Percentiles rank a stretch among this genome's conserved stretches.
phyloP scores from a whole-genome alignment of 2,329 filamentous ascomycete genomes.

The Ambrosiella xylebori region DNA sequence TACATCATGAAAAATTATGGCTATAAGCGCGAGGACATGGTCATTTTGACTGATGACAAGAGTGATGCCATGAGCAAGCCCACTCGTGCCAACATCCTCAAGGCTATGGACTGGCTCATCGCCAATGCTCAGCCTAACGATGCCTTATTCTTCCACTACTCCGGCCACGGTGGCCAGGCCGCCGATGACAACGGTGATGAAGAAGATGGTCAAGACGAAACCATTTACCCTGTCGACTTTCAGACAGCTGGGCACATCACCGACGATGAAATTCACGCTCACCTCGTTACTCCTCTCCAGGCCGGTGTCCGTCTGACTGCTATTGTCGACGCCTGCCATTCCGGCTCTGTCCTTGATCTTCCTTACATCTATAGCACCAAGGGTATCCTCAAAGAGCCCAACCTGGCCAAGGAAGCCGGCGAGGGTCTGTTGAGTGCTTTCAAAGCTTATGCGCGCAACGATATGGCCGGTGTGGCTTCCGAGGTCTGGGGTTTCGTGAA shows the following conservation, averaged over 20 bases:
- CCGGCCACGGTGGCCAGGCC: constrained; percentile 60
- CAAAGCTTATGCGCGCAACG: constrained; percentile 64
- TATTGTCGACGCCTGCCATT: constrained; percentile 71
- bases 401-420: constrained; percentile 63
- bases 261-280: constrained; percentile 62
- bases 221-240: constrained; percentile 65
- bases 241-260: constrained; percentile 53
- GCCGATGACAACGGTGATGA: constrained; percentile 59
- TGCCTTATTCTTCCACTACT: constrained; percentile 62
- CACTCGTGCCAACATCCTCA: constrained; percentile 58
- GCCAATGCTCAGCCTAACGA: constrained; percentile 56
- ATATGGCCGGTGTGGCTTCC: constrained; percentile 64
- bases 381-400: constrained; percentile 65
- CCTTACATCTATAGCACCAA: constrained; percentile 70
- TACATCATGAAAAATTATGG: constrained; percentile 52
- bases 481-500: constrained; percentile 76
- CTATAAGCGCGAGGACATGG: constrained; percentile 67
- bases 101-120: constrained; percentile 62
- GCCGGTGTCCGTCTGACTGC: constrained; percentile 72
- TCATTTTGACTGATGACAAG: constrained; percentile 57
- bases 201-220: constrained; percentile 61
- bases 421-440: constrained; percentile 56
- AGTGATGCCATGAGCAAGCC: constrained; percentile 53
- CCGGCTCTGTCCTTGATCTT: constrained; percentile 58
- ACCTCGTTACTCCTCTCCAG: constrained; percentile 59